Percentiles rank a stretch among this genome's conserved stretches.
phyloP scores from a whole-genome alignment of 805 yeast genomes.

The Isabelozyma rhagii region DNA sequence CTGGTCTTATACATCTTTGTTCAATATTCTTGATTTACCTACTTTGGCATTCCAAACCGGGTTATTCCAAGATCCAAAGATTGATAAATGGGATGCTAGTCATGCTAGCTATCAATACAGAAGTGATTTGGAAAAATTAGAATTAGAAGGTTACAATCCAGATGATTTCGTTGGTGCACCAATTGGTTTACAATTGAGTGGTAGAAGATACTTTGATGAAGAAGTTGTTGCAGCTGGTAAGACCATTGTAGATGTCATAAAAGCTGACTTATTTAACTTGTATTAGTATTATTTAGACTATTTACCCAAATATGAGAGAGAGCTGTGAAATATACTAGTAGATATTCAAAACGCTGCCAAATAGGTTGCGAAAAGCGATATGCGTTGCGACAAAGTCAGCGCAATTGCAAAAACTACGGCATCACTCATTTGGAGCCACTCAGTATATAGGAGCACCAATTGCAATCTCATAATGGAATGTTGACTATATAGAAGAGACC shows the following conservation, averaged over 20 bases:
- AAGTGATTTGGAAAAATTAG: slow-evolving; percentile 47
- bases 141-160: slow-evolving; percentile 45
- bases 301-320: too few relatives aligned
- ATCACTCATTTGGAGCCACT: too few relatives aligned
- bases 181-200: slow-evolving; percentile 50
- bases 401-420: too few relatives aligned
- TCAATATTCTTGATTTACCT: slow-evolving; percentile 71
- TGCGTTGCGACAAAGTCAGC: too few relatives aligned
- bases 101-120: slow-evolving; percentile 36
- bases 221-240: slow-evolving; percentile 51
- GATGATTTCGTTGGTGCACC: slow-evolving; percentile 51
- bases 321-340: too few relatives aligned
- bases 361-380: too few relatives aligned
- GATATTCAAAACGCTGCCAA: too few relatives aligned
- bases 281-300: slow-evolving; percentile 1
- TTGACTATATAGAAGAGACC: background rate
- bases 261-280: slow-evolving; percentile 17
- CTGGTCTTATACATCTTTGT: slow-evolving; percentile 79
- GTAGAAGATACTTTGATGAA: slow-evolving; percentile 55
- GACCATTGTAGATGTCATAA: slow-evolving; percentile 34
- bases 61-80: slow-evolving; percentile 50
- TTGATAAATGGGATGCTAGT: slow-evolving; percentile 46
- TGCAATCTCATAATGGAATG: too few relatives aligned
- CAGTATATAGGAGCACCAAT: too few relatives aligned
- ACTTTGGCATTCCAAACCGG: slow-evolving; percentile 64